A percentile compares a stretch with the other conserved stretches of the same genome.
Evolutionary conservation across 371 early-diverging fungal genomes (phyloP).

Genomic region (Choanephora cucurbitarum): DNA sequence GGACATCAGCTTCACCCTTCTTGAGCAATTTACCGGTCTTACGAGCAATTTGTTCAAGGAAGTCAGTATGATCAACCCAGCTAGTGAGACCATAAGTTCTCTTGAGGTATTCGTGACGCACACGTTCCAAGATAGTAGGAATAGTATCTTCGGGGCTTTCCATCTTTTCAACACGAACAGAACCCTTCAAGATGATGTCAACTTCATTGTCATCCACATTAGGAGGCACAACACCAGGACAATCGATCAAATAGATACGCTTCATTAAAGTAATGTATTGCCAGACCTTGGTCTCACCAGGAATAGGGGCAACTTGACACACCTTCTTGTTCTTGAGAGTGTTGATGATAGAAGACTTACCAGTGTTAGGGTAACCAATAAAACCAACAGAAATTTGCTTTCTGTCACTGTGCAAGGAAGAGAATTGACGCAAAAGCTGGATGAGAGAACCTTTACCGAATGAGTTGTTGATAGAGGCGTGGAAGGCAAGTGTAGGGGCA

Average conservation of each 20-base stretch:
- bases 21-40: constrained; percentile 94
- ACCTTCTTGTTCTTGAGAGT: constrained; percentile 96
- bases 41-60: constrained; percentile 88
- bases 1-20: constrained; percentile 96
- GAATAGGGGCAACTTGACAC: constrained; percentile 98
- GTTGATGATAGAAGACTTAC: constrained; percentile 98
- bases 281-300: constrained; percentile 99
- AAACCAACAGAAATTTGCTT: constrained; percentile 98
- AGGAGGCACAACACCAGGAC: constrained; percentile 98
- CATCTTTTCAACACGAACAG: constrained; percentile 97
- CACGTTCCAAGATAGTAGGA: constrained; percentile 82
- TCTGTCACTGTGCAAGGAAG: constrained; percentile 93
- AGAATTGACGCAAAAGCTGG: constrained; percentile 96
- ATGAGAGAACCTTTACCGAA: constrained; percentile 99
- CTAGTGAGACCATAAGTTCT: constrained; percentile 88
- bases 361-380: constrained; percentile 97
- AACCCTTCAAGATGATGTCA: constrained; percentile 98
- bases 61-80: constrained; percentile 87
- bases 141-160: constrained; percentile 94
- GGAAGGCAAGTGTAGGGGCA: constrained; percentile 98
- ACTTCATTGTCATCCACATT: constrained; percentile 85
- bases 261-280: constrained; percentile 99
- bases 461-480: constrained; percentile 95
- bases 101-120: constrained; percentile 85
- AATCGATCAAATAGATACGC: constrained; percentile 99